Evolutionary conservation across 116 monocot genomes (phyloP).

Genomic region (Trichopus zeylanicus): DNA sequence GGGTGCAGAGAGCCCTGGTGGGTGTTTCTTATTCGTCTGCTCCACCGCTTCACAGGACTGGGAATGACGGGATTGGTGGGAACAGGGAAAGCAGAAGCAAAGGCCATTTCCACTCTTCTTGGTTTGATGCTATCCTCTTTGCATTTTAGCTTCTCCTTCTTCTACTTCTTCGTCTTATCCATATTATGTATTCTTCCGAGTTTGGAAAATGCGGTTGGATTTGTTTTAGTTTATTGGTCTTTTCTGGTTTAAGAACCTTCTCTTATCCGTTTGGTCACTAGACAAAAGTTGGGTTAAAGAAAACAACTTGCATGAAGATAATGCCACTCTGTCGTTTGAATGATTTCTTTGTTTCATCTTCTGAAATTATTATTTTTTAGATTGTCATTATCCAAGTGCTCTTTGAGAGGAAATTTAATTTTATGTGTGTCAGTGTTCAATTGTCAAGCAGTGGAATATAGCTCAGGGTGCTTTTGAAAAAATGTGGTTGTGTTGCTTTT

Average conservation of each 20-base stretch:
- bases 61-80: constrained; percentile 10
- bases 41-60: neutral
- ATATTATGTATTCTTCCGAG: too few relatives aligned
- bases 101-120: neutral
- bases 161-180: neutral
- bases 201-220: too few relatives aligned
- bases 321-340: neutral
- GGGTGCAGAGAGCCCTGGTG: too few relatives aligned
- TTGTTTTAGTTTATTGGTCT: too few relatives aligned
- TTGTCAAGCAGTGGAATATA: too few relatives aligned
- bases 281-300: neutral
- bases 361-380: neutral
- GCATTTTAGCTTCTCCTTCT: constrained; percentile 1
- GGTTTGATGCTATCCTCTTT: constrained; percentile 4
- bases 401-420: too few relatives aligned
- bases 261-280: neutral
- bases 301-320: neutral
- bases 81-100: constrained; percentile 3
- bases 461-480: too few relatives aligned
- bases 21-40: neutral
- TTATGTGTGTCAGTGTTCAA: too few relatives aligned
- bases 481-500: too few relatives aligned
- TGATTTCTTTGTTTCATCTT: neutral
- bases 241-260: neutral
- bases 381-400: too few relatives aligned